Percentiles rank a stretch among this genome's conserved stretches.
These are phyloP conservation scores for Alnus glutinosa DNA, from an alignment of 306 rosid genomes.

Conservation along the genomic window DNA sequence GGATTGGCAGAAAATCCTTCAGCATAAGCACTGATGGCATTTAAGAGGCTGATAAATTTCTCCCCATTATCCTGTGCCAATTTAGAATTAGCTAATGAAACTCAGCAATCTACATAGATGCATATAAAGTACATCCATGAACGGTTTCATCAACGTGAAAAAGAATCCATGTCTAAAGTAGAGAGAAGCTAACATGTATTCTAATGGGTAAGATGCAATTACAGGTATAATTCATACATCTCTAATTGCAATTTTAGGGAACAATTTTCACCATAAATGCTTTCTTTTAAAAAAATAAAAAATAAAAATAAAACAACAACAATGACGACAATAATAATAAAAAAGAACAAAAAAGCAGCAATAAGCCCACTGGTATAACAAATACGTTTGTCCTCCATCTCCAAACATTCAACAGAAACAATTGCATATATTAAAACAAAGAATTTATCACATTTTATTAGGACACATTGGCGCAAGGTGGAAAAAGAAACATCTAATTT, in stretches of 20 bases:
- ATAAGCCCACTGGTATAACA: background rate
- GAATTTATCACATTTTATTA: background rate
- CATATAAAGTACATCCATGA: background rate
- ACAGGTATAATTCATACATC: background rate
- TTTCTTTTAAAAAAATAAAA: background rate
- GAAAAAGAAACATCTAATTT: too few species aligned
- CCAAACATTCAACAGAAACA: background rate
- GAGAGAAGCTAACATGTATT: background rate
- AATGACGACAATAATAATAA: too few species aligned
- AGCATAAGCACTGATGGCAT: conserved; percentile 87
- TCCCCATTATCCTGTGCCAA: conserved; percentile 72
- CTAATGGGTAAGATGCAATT: background rate
- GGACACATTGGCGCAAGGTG: too few species aligned
- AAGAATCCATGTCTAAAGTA: background rate
- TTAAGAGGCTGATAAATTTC: conserved; percentile 54
- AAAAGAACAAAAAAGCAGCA: background rate
- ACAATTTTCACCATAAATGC: background rate
- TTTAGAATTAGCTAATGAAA: background rate
- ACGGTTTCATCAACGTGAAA: background rate
- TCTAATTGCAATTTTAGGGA: background rate
- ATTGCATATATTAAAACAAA: background rate
- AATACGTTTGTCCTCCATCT: background rate
- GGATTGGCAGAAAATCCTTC: conserved; percentile 92
- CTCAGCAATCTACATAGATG: background rate
- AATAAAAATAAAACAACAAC: background rate